These are phyloP conservation scores for Debaryomyces robertsiae DNA, from an alignment of 1,139 yeast genomes.

Conservation along the genomic window DNA sequence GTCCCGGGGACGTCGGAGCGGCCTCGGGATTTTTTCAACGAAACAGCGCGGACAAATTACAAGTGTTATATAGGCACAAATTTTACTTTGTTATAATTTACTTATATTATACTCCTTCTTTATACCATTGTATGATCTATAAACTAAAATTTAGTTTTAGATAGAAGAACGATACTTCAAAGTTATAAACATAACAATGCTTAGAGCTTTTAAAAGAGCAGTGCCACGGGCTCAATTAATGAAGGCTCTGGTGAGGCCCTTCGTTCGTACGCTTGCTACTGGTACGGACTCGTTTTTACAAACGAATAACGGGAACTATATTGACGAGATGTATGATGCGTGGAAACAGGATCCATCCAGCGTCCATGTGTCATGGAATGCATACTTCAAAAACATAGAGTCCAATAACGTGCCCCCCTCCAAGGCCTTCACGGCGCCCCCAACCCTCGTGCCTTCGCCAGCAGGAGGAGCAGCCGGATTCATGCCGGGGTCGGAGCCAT, in stretches of 20 bases:
- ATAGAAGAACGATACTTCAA: slow-evolving; percentile 7
- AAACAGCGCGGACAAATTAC: slow-evolving; percentile 14
- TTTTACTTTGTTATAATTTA: too few species aligned
- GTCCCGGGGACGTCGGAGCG: slow-evolving; percentile 12
- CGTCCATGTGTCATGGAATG: slow-evolving; percentile 96
- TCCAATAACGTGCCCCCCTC: slow-evolving; percentile 68
- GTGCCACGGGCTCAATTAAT: slow-evolving; percentile 37
- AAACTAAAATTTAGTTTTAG: slow-evolving; percentile 9
- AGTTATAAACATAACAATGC: slow-evolving; percentile 27
- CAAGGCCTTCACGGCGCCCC: slow-evolving; percentile 86
- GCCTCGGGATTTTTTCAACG: slow-evolving; percentile 7
- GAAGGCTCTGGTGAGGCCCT: slow-evolving; percentile 19
- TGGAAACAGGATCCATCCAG: slow-evolving; percentile 89
- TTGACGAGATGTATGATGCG: slow-evolving; percentile 96
- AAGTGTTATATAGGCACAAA: slow-evolving; percentile 6
- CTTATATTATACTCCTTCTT: slow-evolving; percentile 7
- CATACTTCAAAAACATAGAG: slow-evolving; percentile 90
- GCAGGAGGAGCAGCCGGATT: slow-evolving; percentile 71
- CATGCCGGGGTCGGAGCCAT: slow-evolving; percentile 49
- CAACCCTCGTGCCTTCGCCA: slow-evolving; percentile 76
- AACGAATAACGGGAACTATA: slow-evolving; percentile 84
- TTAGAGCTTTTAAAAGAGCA: slow-evolving; percentile 48
- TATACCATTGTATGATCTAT: slow-evolving; percentile 10
- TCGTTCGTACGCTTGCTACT: slow-evolving; percentile 31
- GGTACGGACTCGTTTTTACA: slow-evolving; percentile 72